Evolutionary conservation across 1,284 basidiomycete species (phyloP).

Genomic region (Pseudozyma sp.): DNA sequence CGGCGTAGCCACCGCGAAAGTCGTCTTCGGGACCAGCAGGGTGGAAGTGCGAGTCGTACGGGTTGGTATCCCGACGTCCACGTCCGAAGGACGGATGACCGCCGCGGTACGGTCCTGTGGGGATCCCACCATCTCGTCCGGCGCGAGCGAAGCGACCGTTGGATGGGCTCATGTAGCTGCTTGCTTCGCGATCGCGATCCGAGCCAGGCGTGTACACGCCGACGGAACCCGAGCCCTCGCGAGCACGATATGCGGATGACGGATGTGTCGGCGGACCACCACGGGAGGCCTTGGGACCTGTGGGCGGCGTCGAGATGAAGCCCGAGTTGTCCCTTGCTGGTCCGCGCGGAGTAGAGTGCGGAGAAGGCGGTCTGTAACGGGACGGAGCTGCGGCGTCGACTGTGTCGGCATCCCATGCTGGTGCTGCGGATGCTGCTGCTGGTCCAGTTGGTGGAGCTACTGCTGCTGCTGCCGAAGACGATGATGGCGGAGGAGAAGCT

Average conservation of each 20-base stretch:
- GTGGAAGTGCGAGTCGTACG: constrained; percentile 18
- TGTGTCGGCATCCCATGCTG: constrained; percentile 3
- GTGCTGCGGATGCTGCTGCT: constrained; percentile 9
- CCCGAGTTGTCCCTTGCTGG: constrained; percentile 16
- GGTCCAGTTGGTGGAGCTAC: neutral
- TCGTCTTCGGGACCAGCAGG: constrained; percentile 5
- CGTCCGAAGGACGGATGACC: constrained; percentile 31
- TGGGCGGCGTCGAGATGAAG: constrained; percentile 33
- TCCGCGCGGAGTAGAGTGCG: constrained; percentile 17
- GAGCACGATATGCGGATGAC: constrained; percentile 19
- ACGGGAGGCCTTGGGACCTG: constrained; percentile 31
- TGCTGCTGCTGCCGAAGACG: constrained; percentile 7
- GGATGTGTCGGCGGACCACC: constrained; percentile 13
- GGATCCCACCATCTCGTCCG: constrained; percentile 12
- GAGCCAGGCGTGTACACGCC: constrained; percentile 29
- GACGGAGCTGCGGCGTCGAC: constrained; percentile 4
- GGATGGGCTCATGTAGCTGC: constrained; percentile 25
- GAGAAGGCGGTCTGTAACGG: constrained; percentile 10
- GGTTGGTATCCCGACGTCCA: constrained; percentile 24
- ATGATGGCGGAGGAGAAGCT: constrained; percentile 2
- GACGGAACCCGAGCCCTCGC: constrained; percentile 11
- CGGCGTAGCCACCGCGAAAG: constrained; percentile 10
- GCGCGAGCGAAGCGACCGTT: constrained; percentile 8
- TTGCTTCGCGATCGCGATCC: constrained; percentile 26
- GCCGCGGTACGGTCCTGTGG: constrained; percentile 24